Base-by-base conservation (phyloP, 2,329 filamentous ascomycete species). In the Magnaporthales sp. region DNA sequence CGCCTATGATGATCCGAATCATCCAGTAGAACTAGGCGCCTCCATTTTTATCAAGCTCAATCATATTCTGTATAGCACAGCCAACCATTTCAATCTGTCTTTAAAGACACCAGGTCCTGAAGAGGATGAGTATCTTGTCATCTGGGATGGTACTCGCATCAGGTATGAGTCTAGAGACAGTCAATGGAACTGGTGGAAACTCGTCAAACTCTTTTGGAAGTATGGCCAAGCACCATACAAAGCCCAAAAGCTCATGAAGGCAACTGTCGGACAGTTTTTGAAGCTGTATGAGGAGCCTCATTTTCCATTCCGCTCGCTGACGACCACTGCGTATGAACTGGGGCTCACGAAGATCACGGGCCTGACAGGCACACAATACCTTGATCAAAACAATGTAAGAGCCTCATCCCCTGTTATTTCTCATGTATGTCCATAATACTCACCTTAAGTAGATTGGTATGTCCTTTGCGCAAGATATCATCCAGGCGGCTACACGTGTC, bases 21-120 rank as follows among this genome's bases (percentile, higher is more conserved):
- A 88, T 54, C 90, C 90, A 1, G 85, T 97, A 46, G 95, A 99
- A 76, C 82, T 98, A 0, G 95, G 95, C 19, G 95, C 91, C 11
- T 94, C 90, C 68, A 97, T 98, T 72, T 99, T 98, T 74, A 91
- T 98, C 61, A 77, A 89, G 63, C 85, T 90, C 60, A 99, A 98
- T 74, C 81, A 87, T 54, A 97, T 96, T 72, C 84, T 99, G 54
- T 86, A 89, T 72, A 88, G 91, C 66, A 90, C 93, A 0, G 88
- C 86, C 8, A 78, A 84, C 32, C 82, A 86, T 15, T 93, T 97
- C 74, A 86, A 86, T n/a, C 86, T 99, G 3, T 78, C 80, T 0
- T 78, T 86, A 2, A 78, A 75, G n/a, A 78, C 77, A 10, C 77
- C 76, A 1, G 79, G 81, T 22, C 75, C 78, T 8, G 78, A 83